Conservation (phyloP, 2,329 filamentous ascomycete genomes). For the Neodidymelliopsis sp. region DNA sequence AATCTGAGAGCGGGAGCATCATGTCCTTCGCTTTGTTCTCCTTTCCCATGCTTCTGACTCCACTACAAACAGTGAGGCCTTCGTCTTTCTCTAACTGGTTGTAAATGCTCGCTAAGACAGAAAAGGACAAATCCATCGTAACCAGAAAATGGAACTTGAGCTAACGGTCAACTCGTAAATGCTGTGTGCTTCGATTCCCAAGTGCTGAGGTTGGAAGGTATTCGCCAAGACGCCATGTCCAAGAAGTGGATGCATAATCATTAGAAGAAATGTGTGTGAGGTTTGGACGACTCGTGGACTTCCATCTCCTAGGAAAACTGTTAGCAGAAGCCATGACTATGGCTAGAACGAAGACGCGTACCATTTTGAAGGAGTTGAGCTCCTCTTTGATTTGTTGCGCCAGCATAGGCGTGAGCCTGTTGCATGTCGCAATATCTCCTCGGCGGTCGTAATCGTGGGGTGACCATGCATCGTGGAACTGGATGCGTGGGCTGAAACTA, state of each 20-base stretch:
- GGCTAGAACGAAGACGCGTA: constrained; percentile 54
- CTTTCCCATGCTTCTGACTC: constrained; percentile 32
- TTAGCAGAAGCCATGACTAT: constrained; percentile 50
- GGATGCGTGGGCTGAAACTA: constrained; percentile 86
- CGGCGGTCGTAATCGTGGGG: constrained; percentile 94
- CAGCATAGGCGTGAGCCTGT: constrained; percentile 93
- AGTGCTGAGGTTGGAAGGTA: constrained; percentile 42
- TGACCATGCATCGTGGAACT: constrained; percentile 97
- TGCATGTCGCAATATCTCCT: constrained; percentile 96
- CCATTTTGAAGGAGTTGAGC: constrained; percentile 99
- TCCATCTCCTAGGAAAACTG: constrained; percentile 86
- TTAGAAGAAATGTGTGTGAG: constrained; percentile 99
- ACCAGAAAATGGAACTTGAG: constrained; percentile 51
- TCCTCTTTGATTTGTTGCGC: constrained; percentile 99
- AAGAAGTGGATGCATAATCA: constrained; percentile 52
- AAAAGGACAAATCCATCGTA: constrained; percentile 50
- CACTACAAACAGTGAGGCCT: constrained; percentile 24
- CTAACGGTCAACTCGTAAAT: constrained; percentile 51
- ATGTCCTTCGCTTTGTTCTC: constrained; percentile 33
- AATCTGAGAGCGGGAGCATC: constrained; percentile 33
- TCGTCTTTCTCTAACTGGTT: constrained; percentile 46
- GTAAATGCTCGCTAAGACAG: constrained; percentile 53
- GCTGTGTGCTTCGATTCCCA: constrained; percentile 49
- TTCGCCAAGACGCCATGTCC: constrained; percentile 54
- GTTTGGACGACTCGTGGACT: constrained; percentile 97